Evolutionary conservation across 1,139 yeast species (phyloP), one percentile per base, ranked within the genome.

Genomic region (Blastobotrys illinoisensis): DNA sequence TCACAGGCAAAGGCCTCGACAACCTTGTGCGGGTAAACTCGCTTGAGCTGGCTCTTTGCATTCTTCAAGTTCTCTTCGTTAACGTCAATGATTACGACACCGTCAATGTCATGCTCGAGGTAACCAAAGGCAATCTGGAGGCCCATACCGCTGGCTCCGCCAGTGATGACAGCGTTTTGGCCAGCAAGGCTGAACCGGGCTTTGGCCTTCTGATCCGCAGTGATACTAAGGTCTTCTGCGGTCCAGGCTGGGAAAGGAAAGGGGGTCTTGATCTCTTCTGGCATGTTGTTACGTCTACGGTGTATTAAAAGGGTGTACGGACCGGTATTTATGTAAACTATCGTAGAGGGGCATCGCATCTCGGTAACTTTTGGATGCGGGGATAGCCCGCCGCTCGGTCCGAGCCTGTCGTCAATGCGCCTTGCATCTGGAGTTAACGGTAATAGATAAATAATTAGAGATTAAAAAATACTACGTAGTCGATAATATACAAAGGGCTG

Each of bases 91-190:
- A 54, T 36, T 4, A 52, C 40, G 3, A 52, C 20, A 9, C 48
- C 46, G 11, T 40, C 46, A 20, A 44, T 40, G 19, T 54, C 54
- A 32, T 54, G 55, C 48, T 54, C 56, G n/a, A 51, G 43, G 21
- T 49, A 48, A 5, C 53, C 56, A 43, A 48, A 52, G 19, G 55
- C 56, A 14, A 52, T 44, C 14, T 48, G 55, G 14, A 54, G 48
- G 3, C 56, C 56, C 11, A 54, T 36, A 13, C 56, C 56, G 5
- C 56, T 45, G 21, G 51, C 55, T 2, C 56, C 56, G 14, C 56
- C 56, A 20, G 56, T 54, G 13, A 54, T 49, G 14, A 54, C 56
- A 2, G 49, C 56, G 23, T 28, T 52, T 46, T 54, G 52, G 14
- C 54, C 53, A n/a, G 47, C 49, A 18, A 52, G 36, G 19, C 55